Evolutionary conservation across 805 yeast genomes (phyloP).

Genomic region (Lachancea cidri): DNA sequence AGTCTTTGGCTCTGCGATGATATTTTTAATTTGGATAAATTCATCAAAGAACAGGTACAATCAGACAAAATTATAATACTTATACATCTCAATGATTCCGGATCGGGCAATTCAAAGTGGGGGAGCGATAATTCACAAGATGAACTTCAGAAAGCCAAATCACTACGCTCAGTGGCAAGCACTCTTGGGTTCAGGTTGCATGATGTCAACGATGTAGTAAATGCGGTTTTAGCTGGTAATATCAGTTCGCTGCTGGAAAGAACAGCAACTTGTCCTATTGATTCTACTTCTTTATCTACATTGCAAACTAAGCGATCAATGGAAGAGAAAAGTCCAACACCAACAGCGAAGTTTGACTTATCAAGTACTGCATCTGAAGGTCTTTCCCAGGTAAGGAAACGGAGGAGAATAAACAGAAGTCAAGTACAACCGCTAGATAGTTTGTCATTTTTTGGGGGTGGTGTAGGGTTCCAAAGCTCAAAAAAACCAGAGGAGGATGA

Average conservation of each 20-base stretch:
- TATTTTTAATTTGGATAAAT: conserved; percentile 2
- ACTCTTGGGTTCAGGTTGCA: conserved; percentile 17
- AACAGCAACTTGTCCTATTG: not conserved
- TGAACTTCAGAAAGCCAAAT: conserved; percentile 5
- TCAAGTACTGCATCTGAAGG: too few species aligned
- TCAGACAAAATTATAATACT: conserved; percentile 4
- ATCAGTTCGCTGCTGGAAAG: conserved; percentile 8
- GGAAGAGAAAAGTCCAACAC: not conserved
- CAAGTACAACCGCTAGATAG: conserved; percentile 34
- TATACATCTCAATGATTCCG: conserved; percentile 4
- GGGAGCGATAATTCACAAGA: not conserved
- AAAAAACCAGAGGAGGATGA: too few species aligned
- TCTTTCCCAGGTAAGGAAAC: conserved; percentile 14
- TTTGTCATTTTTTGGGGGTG: conserved; percentile 38
- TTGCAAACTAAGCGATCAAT: conserved; percentile 6
- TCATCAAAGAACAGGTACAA: conserved; percentile 4
- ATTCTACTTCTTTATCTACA: not conserved
- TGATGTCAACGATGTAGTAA: conserved; percentile 27
- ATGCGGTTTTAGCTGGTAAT: conserved; percentile 20
- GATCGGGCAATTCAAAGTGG: conserved; percentile 1
- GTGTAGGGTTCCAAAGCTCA: conserved; percentile 10
- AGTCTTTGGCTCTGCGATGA: conserved; percentile 5
- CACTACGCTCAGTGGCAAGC: conserved; percentile 16
- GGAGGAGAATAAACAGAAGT: conserved; percentile 20
- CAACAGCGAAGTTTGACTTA: too few species aligned